Evolutionary conservation across 139 green algal species (phyloP).

Genomic region (Closterium sp.): DNA sequence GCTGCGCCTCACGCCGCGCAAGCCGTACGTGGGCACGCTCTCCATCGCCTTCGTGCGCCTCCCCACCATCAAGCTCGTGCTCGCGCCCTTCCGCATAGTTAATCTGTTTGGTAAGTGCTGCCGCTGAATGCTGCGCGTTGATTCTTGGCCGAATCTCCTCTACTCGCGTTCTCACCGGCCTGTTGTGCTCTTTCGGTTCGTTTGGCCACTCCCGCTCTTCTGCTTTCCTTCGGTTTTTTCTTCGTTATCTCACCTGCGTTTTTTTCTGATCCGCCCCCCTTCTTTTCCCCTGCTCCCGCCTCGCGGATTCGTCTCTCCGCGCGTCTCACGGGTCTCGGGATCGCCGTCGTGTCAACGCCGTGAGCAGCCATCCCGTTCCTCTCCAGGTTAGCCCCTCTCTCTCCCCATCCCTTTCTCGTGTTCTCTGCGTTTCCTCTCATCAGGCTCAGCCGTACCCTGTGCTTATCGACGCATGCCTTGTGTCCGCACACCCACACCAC

Average conservation of each 20-base stretch:
- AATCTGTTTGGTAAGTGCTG: conserved; percentile 53
- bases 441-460: not conserved
- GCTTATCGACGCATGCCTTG: not conserved
- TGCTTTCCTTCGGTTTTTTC: no score
- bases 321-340: not conserved
- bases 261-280: not conserved
- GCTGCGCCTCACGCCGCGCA: conserved; percentile 85
- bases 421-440: not conserved
- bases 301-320: not conserved
- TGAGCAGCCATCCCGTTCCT: conserved; percentile 51
- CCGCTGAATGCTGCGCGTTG: conserved; percentile 1
- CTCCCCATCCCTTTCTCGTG: not conserved
- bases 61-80: conserved; percentile 75
- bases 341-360: not conserved
- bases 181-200: not conserved
- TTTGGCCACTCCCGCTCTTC: not conserved
- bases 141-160: no score
- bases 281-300: not conserved
- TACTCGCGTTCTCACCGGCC: no score
- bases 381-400: conserved; percentile 31
- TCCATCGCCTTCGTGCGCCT: conserved; percentile 84
- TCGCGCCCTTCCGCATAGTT: conserved; percentile 54
- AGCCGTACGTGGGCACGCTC: conserved; percentile 87
- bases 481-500: not conserved
- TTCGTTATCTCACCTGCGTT: not conserved